Base-by-base conservation (phyloP, 2,329 filamentous ascomycete genomes). In the Alternaria sp. region DNA sequence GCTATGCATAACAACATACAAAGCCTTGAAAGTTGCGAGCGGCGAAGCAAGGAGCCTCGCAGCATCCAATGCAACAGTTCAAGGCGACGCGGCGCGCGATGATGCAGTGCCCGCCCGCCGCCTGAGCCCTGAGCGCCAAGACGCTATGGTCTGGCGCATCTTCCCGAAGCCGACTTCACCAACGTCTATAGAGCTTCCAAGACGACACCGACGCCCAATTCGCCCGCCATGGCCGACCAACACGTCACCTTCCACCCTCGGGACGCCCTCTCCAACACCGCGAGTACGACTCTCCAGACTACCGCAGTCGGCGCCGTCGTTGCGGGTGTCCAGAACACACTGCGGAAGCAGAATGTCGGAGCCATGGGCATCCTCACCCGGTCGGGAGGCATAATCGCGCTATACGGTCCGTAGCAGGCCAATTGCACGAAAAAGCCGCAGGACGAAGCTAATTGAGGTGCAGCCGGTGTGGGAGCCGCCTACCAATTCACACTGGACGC, bases 271-370 rank as follows among this genome's bases (percentile, higher is more conserved):
- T 84, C 85, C 66, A 83, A 85, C 63, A 85, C 89, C 50, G 80
- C 89, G 74, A 87, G 86, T 76, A 86, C 87, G 61, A 86, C 85
- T 39, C 72, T 88, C 64, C 79, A 92, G 70, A 88, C 89, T 61
- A 87, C 88, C 72, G 81, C 82, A 59, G 85, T 85, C 60, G 93
- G 93, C 70, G 80, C 90, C 74, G 84, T 92, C 78, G 77, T 90
- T 60, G 90, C 92, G 50, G 89, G 90, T 54, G 84, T 96, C 66
- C 91, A 93, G 82, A 98, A 96, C 82, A 92, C 93, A 58, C 85
- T 97, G 69, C 85, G 89, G 54, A 93, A 88, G 82, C 85, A 87
- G 76, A 97, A 97, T 78, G 83, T 95, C 66, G 92, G 93, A 70
- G 85, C 88, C 62, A 86, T 89, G 82, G 90, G 91, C 67, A 85